Evolutionary conservation across 2,329 filamentous ascomycete species (phyloP).

Genomic region (Venturia nashicola): DNA sequence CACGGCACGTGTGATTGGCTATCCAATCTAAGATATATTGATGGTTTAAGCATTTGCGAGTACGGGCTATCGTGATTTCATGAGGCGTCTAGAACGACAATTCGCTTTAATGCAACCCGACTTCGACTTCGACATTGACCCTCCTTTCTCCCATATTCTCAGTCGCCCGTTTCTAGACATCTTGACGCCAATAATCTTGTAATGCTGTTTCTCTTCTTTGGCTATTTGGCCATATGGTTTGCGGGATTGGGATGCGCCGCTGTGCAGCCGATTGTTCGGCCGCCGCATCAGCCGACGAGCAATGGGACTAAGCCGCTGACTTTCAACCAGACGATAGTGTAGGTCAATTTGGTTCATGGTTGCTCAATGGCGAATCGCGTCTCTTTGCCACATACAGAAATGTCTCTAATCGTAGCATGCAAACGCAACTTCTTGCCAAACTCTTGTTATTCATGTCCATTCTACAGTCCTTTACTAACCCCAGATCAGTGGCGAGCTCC

Average conservation of each 20-base stretch:
- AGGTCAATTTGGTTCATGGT: not conserved
- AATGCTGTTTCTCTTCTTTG: not conserved
- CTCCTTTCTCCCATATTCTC: not conserved
- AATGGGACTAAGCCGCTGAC: conserved; percentile 44
- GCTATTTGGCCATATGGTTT: not conserved
- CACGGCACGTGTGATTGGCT: not conserved
- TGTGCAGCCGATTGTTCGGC: conserved; percentile 20
- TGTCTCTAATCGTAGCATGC: too few species aligned
- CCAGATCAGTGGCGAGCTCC: not conserved
- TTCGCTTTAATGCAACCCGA: not conserved
- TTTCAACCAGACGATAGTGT: conserved; percentile 43
- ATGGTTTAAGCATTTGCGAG: not conserved
- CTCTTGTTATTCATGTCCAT: conserved; percentile 27
- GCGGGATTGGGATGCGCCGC: not conserved
- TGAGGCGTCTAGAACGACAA: not conserved
- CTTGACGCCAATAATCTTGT: not conserved
- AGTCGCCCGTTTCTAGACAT: not conserved
- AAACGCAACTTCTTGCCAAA: conserved; percentile 8
- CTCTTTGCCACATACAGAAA: too few species aligned
- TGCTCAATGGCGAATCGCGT: too few species aligned
- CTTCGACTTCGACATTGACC: not conserved
- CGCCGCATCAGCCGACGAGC: conserved; percentile 42
- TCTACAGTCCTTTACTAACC: conserved; percentile 25
- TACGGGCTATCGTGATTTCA: not conserved
- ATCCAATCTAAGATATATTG: not conserved